These are phyloP conservation scores for Anacardium occidentale DNA, from an alignment of 345 rosid species.

Conservation along the genomic window DNA sequence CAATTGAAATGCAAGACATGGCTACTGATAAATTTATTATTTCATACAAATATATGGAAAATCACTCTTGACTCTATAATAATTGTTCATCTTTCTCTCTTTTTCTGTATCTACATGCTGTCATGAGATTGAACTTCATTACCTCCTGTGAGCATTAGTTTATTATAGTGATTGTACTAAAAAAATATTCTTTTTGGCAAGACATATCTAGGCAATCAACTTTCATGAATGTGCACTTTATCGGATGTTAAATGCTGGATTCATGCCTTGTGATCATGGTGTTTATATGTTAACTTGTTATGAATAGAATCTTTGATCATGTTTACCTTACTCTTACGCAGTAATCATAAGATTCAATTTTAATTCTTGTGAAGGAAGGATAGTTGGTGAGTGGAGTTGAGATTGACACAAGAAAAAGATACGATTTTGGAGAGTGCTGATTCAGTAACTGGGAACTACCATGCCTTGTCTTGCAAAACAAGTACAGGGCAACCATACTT, in stretches of 20 bases:
- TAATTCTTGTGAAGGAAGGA: background rate
- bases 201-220: background rate
- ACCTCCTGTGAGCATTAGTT: no score
- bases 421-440: background rate
- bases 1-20: slow-evolving; percentile 31
- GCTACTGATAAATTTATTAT: slow-evolving; percentile 38
- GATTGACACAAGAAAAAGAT: background rate
- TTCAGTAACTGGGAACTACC: background rate
- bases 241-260: no score
- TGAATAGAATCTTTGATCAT: no score
- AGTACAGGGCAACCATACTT: background rate
- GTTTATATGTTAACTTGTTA: background rate
- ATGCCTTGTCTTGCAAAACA: background rate
- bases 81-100: slow-evolving; percentile 1
- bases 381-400: background rate
- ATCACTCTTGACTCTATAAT: slow-evolving; percentile 18
- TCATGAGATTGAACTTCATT: no score
- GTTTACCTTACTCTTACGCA: background rate
- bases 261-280: no score
- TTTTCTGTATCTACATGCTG: background rate
- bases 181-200: no score
- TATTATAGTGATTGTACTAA: no score
- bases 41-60: slow-evolving; percentile 35
- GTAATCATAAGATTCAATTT: background rate
- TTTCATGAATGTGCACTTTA: background rate